These are phyloP conservation scores for Aquilaria malaccensis DNA, from an alignment of 345 rosid genomes.

Conservation along the genomic window DNA sequence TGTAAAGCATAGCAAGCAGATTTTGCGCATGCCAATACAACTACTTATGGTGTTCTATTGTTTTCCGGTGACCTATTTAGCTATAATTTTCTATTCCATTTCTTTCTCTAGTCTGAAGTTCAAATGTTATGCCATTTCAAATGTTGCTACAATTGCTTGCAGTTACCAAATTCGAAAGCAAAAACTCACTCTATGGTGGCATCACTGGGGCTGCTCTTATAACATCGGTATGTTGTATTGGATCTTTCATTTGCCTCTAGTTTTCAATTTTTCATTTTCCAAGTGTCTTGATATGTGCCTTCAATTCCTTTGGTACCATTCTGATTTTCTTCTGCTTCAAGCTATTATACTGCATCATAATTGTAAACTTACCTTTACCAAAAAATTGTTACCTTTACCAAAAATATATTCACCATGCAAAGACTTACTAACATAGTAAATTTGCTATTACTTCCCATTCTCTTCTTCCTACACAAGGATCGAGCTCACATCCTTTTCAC, in stretches of 20 bases:
- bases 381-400: no score
- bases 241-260: not conserved
- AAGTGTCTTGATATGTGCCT: no score
- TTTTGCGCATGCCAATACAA: slow-evolving; percentile 55
- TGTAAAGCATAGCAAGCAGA: slow-evolving; percentile 55
- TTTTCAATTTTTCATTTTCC: not conserved
- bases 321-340: no score
- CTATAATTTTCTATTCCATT: slow-evolving; percentile 28
- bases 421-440: no score
- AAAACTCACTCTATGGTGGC: slow-evolving; percentile 76
- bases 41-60: slow-evolving; percentile 60
- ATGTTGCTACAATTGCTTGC: slow-evolving; percentile 13
- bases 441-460: no score
- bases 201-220: slow-evolving; percentile 65
- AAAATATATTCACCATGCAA: no score
- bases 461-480: no score
- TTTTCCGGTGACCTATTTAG: slow-evolving; percentile 75
- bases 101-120: not conserved
- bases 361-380: no score
- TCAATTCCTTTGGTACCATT: no score
- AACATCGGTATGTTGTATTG: slow-evolving; percentile 44
- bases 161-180: slow-evolving; percentile 65
- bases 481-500: no score
- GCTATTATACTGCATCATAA: no score
- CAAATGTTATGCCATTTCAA: not conserved